phyloP scores from a whole-genome alignment of 495 filamentous ascomycete species.

The Penicillium salamii region DNA sequence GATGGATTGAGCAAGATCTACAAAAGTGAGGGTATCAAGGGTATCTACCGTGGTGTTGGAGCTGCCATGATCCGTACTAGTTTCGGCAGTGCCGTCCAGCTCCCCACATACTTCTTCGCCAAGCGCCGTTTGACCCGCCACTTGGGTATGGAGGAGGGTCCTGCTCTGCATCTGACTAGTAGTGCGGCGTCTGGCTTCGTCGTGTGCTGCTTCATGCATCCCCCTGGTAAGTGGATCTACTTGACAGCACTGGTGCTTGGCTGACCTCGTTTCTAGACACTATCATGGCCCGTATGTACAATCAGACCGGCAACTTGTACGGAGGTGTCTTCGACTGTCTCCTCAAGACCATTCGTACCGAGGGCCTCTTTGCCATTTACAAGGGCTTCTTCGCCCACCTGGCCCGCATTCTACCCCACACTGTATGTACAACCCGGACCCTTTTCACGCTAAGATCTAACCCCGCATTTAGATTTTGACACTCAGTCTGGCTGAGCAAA shows the following conservation, averaged over 20 bases:
- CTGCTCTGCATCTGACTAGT: constrained; percentile 83
- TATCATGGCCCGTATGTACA: constrained; percentile 98
- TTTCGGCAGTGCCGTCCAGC: constrained; percentile 90
- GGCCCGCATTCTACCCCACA: constrained; percentile 91
- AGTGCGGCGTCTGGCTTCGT: constrained; percentile 92
- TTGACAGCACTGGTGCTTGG: background rate
- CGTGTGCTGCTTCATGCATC: constrained; percentile 97
- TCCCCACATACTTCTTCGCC: constrained; percentile 98
- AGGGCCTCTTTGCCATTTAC: constrained; percentile 91
- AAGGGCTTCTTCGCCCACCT: constrained; percentile 97
- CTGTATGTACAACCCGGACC: constrained; percentile 45
- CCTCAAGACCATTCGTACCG: constrained; percentile 83
- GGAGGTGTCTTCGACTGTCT: constrained; percentile 88
- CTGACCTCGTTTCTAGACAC: constrained; percentile 63
- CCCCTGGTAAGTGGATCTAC: constrained; percentile 62
- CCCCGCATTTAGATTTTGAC: constrained; percentile 64
- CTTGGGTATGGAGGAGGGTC: constrained; percentile 84
- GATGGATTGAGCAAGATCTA: constrained; percentile 84
- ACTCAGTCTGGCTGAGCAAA: constrained; percentile 92
- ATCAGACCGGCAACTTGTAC: constrained; percentile 97
- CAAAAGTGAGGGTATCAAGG: constrained; percentile 68
- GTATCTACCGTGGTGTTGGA: constrained; percentile 83
- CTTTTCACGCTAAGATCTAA: constrained; percentile 8
- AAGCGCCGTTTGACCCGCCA: constrained; percentile 81
- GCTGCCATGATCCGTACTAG: constrained; percentile 97